Evolutionary conservation across 2,329 filamentous ascomycete species (phyloP), one percentile per base, ranked within the genome.

Genomic region (Aureobasidium namibiae): DNA sequence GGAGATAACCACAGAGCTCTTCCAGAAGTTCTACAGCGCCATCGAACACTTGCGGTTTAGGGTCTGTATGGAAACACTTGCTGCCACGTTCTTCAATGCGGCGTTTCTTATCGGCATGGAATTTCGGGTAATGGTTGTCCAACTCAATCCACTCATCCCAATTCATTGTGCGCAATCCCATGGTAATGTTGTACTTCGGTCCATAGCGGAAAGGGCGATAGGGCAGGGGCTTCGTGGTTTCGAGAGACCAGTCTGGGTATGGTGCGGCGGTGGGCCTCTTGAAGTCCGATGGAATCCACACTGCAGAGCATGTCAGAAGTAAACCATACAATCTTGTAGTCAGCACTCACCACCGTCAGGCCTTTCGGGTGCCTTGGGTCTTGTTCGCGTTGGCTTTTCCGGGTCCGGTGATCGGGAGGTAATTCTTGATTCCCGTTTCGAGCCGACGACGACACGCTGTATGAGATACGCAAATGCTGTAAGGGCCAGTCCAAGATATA

Each of bases 71-170:
- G 67, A 83, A 86, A 74, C 87, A 90, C 70, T 87, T 88, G 0
- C 72, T 62, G 0, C 84, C 87, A 0, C 89, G 81, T 63, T 89
- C 83, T 14, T 69, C 66, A 49, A 95, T 88, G 0, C 90, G 82
- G 14, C 75, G 74, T 1, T 81, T 79, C 72, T 95, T 95, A 63
- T 87, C 82, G 33, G 79, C 79, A 72, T 95, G 89, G 69, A 80
- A 95, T 56, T 81, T 82, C 1, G 84, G 79, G 69, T 83, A 95
- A 48, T 92, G 81, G 67, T 88, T 92, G 73, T 95, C 90, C 26
- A 95, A 81, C 72, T 95, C 88, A 67, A 92, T 90, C 89, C 89
- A 92, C 60, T 90, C 85, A 56, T 87, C 81, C 72, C 83, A 85
- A 33, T 82, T 77, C 74, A 89, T 80, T 9, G 78, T 81, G n/a